Base-by-base conservation (phyloP, 345 rosid genomes). In the Erysimum cheiranthoides region DNA sequence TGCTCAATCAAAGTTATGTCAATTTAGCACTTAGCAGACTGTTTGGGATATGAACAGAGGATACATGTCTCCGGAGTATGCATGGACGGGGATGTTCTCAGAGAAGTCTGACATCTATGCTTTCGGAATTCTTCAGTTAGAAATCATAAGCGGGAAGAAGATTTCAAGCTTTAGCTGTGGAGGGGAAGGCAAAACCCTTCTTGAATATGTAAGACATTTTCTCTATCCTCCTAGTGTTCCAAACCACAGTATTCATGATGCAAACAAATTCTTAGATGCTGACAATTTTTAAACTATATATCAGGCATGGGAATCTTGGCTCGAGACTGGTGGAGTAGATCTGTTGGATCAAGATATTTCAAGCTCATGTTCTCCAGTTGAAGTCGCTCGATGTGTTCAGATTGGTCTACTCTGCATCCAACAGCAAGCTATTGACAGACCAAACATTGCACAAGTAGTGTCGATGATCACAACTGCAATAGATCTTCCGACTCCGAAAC, bases 51-150 rank as follows among this genome's bases (percentile, higher is more conserved):
- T 42, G 53, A 46, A 45, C 71, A 67, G 71, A 47, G 71, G 71
- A 47, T 66, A 79, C 47, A 79, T 82, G 85, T 62, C 85, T 60
- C 85, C 83, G 0, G 88, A 85, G 68, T 85, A 85, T 31, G 83
- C 80, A 3, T 59, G 78, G 21, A 81, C 77, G 5, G 86, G 86
- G 3, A 71, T 73, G 36, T 85, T 83, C 71, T 79, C 83, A 0
- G 74, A 76, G n/a, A 85, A 85, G 72, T 83, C 86, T 0, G 84
- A 82, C 21, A 73, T 85, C 0, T 83, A 80, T 43, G 82, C 84
- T 75, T 85, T 81, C 3, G 84, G 82, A 3, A 86, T 83, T 17
- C 27, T 81, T 50, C 66, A 73, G 46, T 46, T 63, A 45, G 68
- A 63, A 63, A 43, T 66, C 4, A 66, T 66, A 31, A 47, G 43